Evolutionary conservation across 225 moss, liverwort and hornwort genomes (phyloP).

Genomic region (Sphagnum contortum): DNA sequence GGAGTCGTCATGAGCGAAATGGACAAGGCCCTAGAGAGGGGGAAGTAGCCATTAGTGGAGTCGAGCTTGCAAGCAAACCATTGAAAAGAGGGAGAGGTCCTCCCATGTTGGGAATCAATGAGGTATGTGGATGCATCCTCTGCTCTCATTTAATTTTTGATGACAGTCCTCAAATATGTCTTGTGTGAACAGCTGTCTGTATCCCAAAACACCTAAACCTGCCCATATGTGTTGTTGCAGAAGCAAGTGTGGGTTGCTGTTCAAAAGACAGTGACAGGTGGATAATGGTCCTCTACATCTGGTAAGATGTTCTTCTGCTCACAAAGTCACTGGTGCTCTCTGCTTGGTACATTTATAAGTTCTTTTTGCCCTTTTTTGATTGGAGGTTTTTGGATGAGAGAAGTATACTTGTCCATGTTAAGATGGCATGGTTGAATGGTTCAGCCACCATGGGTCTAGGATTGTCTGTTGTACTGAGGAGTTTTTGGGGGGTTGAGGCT

Average conservation of each 20-base stretch:
- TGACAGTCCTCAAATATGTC: background rate
- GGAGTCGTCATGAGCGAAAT: conserved; percentile 74
- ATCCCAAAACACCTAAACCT: too few species aligned
- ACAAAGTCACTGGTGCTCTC: too few species aligned
- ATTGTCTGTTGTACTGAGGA: too few species aligned
- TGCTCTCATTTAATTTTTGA: background rate
- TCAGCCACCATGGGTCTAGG: too few species aligned
- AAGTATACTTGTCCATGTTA: too few species aligned
- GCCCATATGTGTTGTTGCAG: conserved; percentile 32
- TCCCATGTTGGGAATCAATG: conserved; percentile 61
- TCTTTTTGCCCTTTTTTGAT: too few species aligned
- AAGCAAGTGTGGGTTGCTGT: conserved; percentile 99
- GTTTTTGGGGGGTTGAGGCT: background rate
- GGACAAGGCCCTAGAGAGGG: conserved; percentile 46
- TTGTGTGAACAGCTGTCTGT: background rate
- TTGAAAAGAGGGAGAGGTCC: conserved; percentile 63
- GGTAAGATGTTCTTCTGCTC: conserved; percentile 25
- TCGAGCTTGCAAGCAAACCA: conserved; percentile 57
- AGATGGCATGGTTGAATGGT: too few species aligned
- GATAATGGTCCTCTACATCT: conserved; percentile 35
- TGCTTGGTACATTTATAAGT: too few species aligned
- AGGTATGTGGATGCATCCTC: conserved; percentile 26
- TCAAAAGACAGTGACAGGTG: conserved; percentile 71
- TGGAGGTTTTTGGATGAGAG: too few species aligned
- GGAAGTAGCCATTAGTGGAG: conserved; percentile 33